phyloP scores from a whole-genome alignment of 2,329 filamentous ascomycete genomes.

The Dactylellina sp. region DNA sequence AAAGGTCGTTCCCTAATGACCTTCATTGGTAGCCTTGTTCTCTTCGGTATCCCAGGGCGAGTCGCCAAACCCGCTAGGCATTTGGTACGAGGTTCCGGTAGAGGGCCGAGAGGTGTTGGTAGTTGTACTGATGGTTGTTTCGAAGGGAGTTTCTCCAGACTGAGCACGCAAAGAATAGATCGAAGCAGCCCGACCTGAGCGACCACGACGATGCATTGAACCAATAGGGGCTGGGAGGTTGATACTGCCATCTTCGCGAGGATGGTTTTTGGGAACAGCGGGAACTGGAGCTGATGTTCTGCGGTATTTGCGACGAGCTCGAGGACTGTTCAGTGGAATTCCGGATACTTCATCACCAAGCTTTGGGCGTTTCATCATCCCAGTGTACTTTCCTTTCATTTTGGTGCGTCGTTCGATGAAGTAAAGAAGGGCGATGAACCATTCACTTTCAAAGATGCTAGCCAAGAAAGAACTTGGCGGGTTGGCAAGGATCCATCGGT shows the following conservation, averaged over 20 bases:
- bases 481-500: conserved; percentile 28
- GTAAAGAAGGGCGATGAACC: conserved; percentile 30
- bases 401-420: conserved; percentile 42
- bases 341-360: conserved; percentile 46
- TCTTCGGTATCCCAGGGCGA: conserved; percentile 13
- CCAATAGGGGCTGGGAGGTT: conserved; percentile 10
- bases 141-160: background rate
- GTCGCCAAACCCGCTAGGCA: conserved; percentile 42
- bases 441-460: conserved; percentile 47
- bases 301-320: conserved; percentile 40
- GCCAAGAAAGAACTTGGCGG: conserved; percentile 51
- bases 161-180: conserved; percentile 6
- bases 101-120: background rate
- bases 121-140: background rate
- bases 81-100: conserved; percentile 24
- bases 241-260: background rate
- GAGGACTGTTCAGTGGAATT: conserved; percentile 47
- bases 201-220: conserved; percentile 15
- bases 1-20: conserved; percentile 27
- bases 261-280: background rate
- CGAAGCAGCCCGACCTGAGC: conserved; percentile 8
- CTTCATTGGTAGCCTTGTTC: background rate
- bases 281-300: background rate
- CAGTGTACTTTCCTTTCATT: conserved; percentile 42
- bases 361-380: conserved; percentile 47